A percentile compares a stretch with the other conserved stretches of the same genome.
These are phyloP conservation scores for Metschnikowia cubensis DNA, from an alignment of 805 yeast genomes.

Conservation along the genomic window DNA sequence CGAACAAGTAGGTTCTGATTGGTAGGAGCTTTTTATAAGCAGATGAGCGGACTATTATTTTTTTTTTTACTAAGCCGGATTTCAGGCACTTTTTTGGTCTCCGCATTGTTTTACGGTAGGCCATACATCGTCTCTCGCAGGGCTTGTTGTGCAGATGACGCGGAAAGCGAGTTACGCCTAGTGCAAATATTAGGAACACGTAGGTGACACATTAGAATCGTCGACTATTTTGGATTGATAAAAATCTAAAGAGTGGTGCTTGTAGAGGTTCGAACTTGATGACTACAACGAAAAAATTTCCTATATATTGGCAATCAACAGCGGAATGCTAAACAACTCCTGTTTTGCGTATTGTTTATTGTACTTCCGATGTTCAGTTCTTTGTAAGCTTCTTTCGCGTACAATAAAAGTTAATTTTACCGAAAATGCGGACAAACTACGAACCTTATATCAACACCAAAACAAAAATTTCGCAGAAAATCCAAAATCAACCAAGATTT, in stretches of 20 bases:
- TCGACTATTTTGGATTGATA: no score
- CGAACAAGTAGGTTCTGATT: background rate
- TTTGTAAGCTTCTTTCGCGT: background rate
- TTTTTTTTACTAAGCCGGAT: background rate
- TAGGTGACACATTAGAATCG: no score
- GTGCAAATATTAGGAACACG: background rate
- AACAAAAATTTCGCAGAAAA: background rate
- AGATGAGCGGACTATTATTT: background rate
- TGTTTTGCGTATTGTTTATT: no score
- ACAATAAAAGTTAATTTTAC: background rate
- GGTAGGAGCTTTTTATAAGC: background rate
- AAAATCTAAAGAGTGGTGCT: no score
- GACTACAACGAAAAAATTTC: no score
- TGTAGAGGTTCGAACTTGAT: no score
- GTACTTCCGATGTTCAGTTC: no score
- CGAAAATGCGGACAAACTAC: background rate
- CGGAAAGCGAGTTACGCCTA: background rate
- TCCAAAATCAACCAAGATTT: background rate
- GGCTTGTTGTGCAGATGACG: background rate
- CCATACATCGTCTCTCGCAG: background rate
- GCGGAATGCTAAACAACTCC: no score
- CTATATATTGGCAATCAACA: no score
- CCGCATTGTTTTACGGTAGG: background rate
- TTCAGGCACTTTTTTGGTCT: background rate
- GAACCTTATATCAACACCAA: background rate